phyloP scores from a whole-genome alignment of 73 alveolate genomes.

The Uronychia setigera region DNA sequence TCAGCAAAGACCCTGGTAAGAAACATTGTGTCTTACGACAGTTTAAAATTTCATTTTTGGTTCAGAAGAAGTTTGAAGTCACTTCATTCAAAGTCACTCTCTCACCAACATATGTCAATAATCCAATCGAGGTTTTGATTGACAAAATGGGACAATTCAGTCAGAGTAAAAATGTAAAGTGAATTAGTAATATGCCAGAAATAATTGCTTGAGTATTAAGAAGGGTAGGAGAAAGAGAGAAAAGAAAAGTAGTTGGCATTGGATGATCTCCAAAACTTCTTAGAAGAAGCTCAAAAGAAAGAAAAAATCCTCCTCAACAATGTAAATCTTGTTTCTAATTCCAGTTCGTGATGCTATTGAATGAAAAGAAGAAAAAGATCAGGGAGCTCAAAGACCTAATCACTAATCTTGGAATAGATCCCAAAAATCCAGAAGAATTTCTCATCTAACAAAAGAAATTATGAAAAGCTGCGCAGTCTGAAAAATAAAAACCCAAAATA shows the following conservation, averaged over 20 bases:
- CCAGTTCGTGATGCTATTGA: slow-evolving; percentile 11
- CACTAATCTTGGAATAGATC: neutral
- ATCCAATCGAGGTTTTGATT: slow-evolving; percentile 24
- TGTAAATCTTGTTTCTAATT: neutral
- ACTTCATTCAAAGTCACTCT: slow-evolving; percentile 5
- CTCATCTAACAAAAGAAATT: neutral
- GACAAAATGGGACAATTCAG: slow-evolving; percentile 21
- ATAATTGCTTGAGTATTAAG: slow-evolving; percentile 14
- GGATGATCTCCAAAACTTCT: neutral
- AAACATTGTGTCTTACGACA: neutral
- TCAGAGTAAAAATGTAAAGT: slow-evolving; percentile 5
- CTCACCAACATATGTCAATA: neutral
- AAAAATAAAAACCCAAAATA: too few species aligned
- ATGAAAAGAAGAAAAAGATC: slow-evolving; percentile 39
- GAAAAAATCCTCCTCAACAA: slow-evolving; percentile 13
- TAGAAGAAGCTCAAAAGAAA: slow-evolving; percentile 3
- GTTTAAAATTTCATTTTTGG: slow-evolving; percentile 28
- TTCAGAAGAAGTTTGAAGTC: slow-evolving; percentile 29
- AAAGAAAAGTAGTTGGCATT: neutral
- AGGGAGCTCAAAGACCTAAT: slow-evolving; percentile 5
- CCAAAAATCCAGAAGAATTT: neutral
- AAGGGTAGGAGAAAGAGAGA: slow-evolving; percentile 11
- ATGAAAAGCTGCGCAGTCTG: neutral
- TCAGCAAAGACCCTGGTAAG: neutral
- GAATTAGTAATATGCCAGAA: slow-evolving; percentile 6